A percentile compares a stretch with the other conserved stretches of the same genome.
These are phyloP conservation scores for Fusarium stilboides DNA, from an alignment of 2,329 filamentous ascomycete species.

Conservation along the genomic window DNA sequence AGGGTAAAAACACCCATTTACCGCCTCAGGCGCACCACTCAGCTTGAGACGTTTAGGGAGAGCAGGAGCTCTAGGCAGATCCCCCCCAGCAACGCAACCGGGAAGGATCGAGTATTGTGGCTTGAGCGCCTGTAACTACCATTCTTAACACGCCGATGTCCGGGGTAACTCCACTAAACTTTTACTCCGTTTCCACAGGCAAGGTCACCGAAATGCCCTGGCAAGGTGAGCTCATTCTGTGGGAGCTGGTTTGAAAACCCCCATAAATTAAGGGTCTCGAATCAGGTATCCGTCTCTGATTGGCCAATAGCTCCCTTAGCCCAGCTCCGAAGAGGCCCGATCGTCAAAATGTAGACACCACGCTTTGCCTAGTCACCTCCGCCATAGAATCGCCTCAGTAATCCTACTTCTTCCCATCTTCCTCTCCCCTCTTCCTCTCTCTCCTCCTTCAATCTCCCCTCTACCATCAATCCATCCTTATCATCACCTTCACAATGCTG, in stretches of 20 bases:
- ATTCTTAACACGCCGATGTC: constrained; percentile 48
- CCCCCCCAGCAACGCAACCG: background rate
- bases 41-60: constrained; percentile 31
- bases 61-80: constrained; percentile 14
- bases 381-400: constrained; percentile 46
- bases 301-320: constrained; percentile 34
- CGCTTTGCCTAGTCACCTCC: constrained; percentile 45
- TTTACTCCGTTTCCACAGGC: constrained; percentile 20
- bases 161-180: constrained; percentile 49
- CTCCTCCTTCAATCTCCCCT: constrained; percentile 32
- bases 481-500: constrained; percentile 63
- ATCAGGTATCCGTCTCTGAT: constrained; percentile 26
- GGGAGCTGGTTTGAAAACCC: constrained; percentile 22
- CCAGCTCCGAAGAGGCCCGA: constrained; percentile 47
- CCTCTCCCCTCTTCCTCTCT: constrained; percentile 32
- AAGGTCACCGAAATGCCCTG: constrained; percentile 37
- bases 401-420: constrained; percentile 27
- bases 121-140: constrained; percentile 29
- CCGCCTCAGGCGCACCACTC: constrained; percentile 49
- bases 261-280: constrained; percentile 43
- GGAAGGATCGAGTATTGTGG: constrained; percentile 10
- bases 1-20: constrained; percentile 15
- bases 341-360: constrained; percentile 46
- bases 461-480: constrained; percentile 27
- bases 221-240: constrained; percentile 41